Evolutionary conservation across 208 protist species (phyloP).

Genomic region (Trypanosoma congolense): DNA sequence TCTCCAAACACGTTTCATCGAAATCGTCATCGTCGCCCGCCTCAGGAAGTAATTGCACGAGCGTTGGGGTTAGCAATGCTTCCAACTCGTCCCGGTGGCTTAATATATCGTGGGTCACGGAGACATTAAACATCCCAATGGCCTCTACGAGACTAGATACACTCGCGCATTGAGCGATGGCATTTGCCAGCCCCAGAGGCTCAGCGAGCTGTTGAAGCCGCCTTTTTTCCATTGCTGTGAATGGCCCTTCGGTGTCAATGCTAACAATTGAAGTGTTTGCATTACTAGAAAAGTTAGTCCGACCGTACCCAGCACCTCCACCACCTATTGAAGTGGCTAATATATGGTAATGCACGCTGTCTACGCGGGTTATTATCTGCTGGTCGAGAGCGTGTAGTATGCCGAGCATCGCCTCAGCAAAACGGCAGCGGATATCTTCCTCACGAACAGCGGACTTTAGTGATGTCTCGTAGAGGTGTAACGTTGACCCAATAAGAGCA

Average conservation of each 20-base stretch:
- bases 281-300: conserved; percentile 11
- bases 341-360: conserved; percentile 81
- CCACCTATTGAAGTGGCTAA: conserved; percentile 53
- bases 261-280: conserved; percentile 49
- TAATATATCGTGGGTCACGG: conserved; percentile 73
- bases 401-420: conserved; percentile 78
- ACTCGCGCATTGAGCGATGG: conserved; percentile 49
- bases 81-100: conserved; percentile 76
- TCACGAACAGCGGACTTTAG: conserved; percentile 60
- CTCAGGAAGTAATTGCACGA: conserved; percentile 79
- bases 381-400: conserved; percentile 57
- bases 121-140: conserved; percentile 49
- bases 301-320: conserved; percentile 5
- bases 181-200: conserved; percentile 53
- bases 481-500: conserved; percentile 53
- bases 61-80: conserved; percentile 72
- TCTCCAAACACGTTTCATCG: conserved; percentile 15
- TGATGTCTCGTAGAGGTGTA: conserved; percentile 84
- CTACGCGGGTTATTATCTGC: conserved; percentile 55
- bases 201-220: conserved; percentile 50
- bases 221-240: conserved; percentile 47
- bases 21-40: conserved; percentile 30
- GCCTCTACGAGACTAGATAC: conserved; percentile 67
- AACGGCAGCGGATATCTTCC: conserved; percentile 68
- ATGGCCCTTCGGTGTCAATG: conserved; percentile 63